Evolutionary conservation across 2,329 filamentous ascomycete species (phyloP).

Genomic region (Rosellinia necatrix): DNA sequence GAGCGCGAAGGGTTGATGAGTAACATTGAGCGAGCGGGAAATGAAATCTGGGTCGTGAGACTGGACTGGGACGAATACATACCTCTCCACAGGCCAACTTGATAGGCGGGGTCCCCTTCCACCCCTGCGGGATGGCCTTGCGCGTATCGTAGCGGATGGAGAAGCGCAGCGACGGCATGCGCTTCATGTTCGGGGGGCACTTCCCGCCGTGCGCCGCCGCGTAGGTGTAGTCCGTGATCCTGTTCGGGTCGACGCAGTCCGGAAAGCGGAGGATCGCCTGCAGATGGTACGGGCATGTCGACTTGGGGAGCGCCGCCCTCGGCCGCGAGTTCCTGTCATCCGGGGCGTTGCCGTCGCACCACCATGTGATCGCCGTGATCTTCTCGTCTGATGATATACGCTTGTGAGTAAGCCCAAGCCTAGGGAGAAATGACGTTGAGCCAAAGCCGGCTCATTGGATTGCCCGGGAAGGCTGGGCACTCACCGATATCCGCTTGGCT

Average conservation of each 20-base stretch:
- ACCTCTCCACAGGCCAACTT: constrained; percentile 47
- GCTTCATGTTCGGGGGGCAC: constrained; percentile 42
- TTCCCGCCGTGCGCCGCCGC: constrained; percentile 13
- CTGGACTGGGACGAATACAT: constrained; percentile 3
- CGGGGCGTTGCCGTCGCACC: constrained; percentile 43
- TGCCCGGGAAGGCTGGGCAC: not conserved
- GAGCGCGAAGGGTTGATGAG: no score
- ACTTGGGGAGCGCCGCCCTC: constrained; percentile 40
- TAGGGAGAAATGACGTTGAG: no score
- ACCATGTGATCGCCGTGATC: constrained; percentile 41
- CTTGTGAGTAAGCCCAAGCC: not conserved
- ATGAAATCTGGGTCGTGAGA: no score
- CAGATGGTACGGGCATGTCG: constrained; percentile 49
- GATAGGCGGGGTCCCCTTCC: constrained; percentile 51
- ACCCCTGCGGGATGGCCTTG: constrained; percentile 46
- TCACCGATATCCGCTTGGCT: constrained; percentile 38
- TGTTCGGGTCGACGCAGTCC: constrained; percentile 47
- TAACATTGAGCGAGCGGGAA: not conserved
- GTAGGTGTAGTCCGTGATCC: constrained; percentile 32
- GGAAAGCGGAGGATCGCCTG: constrained; percentile 51
- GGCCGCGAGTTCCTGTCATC: constrained; percentile 37
- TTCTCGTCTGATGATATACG: constrained; percentile 27
- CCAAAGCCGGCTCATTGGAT: no score
- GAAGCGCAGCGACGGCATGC: constrained; percentile 53
- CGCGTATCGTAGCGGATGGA: constrained; percentile 40